Percentiles rank a stretch among this genome's conserved stretches.
These are phyloP conservation scores for Colletotrichum sp. DNA, from an alignment of 2,329 filamentous ascomycete genomes.

Conservation along the genomic window DNA sequence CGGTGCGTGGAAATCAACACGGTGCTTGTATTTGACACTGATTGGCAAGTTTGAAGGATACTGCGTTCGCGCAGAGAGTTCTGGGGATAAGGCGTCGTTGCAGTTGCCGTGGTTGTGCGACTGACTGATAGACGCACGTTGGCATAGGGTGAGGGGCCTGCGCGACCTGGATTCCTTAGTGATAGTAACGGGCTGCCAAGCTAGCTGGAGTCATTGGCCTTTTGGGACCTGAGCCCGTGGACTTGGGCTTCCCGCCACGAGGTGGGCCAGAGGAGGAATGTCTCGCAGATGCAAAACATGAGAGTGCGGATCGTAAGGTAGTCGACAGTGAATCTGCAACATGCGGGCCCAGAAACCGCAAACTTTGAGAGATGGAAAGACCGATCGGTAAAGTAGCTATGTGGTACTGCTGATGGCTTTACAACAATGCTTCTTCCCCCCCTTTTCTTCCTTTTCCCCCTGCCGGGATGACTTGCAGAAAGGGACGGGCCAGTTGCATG, in stretches of 20 bases:
- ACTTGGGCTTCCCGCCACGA: not conserved
- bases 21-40: not conserved
- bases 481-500: not conserved
- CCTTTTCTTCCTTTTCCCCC: not conserved
- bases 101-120: not conserved
- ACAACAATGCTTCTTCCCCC: not conserved
- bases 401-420: not conserved
- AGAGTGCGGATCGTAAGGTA: not conserved
- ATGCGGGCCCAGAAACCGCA: not conserved
- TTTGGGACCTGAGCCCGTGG: not conserved
- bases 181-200: not conserved
- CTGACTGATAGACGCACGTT: not conserved
- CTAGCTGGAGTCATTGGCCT: not conserved
- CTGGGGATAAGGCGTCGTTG: not conserved
- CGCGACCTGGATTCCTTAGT: not conserved
- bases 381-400: not conserved
- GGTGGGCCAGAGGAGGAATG: not conserved
- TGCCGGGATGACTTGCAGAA: slow-evolving; percentile 16
- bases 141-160: not conserved
- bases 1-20: not conserved
- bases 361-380: not conserved
- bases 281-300: slow-evolving; percentile 11
- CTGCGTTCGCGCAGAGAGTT: not conserved
- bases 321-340: slow-evolving; percentile 5
- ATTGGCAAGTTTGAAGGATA: not conserved